These are phyloP conservation scores for Rauvolfia tetraphylla DNA, from an alignment of 257 asterid genomes.

Conservation along the genomic window DNA sequence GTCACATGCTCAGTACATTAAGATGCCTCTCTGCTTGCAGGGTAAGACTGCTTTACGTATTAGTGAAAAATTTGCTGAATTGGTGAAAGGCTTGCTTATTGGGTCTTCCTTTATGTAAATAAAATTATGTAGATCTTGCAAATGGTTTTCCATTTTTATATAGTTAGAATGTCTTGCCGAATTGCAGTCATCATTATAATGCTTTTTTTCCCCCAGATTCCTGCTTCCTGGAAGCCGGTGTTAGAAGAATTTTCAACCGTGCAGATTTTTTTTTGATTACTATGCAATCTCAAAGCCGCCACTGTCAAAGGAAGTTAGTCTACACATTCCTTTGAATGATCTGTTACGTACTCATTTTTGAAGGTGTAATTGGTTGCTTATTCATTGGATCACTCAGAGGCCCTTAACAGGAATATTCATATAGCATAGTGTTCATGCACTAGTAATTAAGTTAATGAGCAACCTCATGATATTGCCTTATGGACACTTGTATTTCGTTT, in stretches of 20 bases:
- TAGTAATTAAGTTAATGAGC: not conserved
- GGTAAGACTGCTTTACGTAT: not conserved
- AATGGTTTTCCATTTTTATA: not conserved
- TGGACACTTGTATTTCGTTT: not conserved
- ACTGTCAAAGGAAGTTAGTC: slow-evolving; percentile 84
- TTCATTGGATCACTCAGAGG: not conserved
- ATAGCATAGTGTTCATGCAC: not conserved
- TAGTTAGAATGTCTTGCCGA: not conserved
- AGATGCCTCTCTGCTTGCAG: not conserved
- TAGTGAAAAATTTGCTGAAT: not conserved
- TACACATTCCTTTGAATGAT: slow-evolving; percentile 14
- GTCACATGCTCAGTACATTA: not conserved
- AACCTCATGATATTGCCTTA: not conserved
- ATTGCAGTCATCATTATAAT: not conserved
- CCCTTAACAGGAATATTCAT: not conserved
- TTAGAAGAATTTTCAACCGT: slow-evolving; percentile 81
- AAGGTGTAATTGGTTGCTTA: not conserved
- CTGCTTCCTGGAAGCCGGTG: slow-evolving; percentile 80
- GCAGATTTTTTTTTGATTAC: slow-evolving; percentile 90
- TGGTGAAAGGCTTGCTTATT: not conserved
- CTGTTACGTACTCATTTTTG: not conserved
- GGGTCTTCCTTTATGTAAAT: not conserved
- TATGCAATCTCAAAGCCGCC: slow-evolving; percentile 79
- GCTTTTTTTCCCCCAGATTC: slow-evolving; percentile 51
- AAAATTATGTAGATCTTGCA: not conserved